These are phyloP conservation scores for Panicum miliaceum DNA, from an alignment of 176 grass and related monocot genomes.

Conservation along the genomic window DNA sequence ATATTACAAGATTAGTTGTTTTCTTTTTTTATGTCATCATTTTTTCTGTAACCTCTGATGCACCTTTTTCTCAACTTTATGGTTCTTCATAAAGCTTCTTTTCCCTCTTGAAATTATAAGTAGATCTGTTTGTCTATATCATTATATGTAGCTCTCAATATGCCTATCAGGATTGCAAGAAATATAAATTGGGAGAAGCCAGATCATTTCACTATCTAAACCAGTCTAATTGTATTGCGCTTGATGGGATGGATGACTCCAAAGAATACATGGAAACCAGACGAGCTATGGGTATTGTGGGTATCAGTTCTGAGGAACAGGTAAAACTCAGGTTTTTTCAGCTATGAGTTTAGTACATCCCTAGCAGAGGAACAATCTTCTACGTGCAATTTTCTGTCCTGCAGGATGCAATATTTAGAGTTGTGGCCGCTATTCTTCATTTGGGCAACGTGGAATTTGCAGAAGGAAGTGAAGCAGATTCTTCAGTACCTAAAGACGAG, in stretches of 20 bases:
- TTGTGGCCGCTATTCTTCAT: constrained; percentile 97
- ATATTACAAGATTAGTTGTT: constrained; percentile 20
- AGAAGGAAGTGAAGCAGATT: constrained; percentile 80
- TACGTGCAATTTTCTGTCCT: constrained; percentile 20
- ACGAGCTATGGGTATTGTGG: constrained; percentile 90
- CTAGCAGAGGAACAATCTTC: background rate
- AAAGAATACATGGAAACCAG: constrained; percentile 83
- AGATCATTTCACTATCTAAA: constrained; percentile 92
- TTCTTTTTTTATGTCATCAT: background rate
- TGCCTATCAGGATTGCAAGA: constrained; percentile 60
- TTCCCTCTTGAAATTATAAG: background rate
- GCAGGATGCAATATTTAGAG: too few species aligned
- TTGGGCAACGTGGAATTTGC: constrained; percentile 88
- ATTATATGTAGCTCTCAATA: constrained; percentile 21
- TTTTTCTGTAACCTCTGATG: background rate
- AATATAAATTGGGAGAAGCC: constrained; percentile 80
- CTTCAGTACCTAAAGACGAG: constrained; percentile 86
- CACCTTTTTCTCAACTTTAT: background rate
- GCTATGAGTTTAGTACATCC: constrained; percentile 23
- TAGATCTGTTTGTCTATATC: constrained; percentile 21
- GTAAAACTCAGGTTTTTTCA: constrained; percentile 43
- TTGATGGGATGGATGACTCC: constrained; percentile 85
- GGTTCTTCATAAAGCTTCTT: background rate
- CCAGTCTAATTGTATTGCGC: constrained; percentile 86
- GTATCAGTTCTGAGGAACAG: constrained; percentile 81